Percentiles rank a stretch among this genome's conserved stretches.
phyloP scores from a whole-genome alignment of 1,284 basidiomycete species.

The Fomitiporia mediterranea region DNA sequence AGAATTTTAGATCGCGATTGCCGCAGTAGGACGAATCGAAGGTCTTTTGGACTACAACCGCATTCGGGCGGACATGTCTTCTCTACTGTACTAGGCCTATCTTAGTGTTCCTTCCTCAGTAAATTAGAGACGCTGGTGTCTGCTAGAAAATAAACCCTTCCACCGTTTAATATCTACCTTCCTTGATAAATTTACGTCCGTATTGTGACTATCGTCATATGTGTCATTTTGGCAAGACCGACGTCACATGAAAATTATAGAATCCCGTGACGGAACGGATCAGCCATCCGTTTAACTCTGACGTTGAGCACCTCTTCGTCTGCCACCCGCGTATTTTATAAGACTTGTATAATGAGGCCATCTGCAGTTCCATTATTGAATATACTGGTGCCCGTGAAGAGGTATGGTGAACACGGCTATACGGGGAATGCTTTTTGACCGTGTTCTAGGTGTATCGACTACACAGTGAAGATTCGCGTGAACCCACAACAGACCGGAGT shows the following conservation, averaged over 20 bases:
- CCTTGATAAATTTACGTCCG: no score
- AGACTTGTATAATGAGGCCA: constrained; percentile 63
- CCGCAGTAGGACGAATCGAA: constrained; percentile 82
- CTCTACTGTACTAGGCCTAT: constrained; percentile 57
- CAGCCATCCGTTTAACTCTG: no score
- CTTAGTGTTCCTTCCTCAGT: neutral
- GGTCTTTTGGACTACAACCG: constrained; percentile 86
- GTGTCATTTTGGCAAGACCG: neutral
- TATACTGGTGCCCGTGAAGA: constrained; percentile 89
- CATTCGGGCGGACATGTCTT: constrained; percentile 77
- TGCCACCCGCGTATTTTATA: no score
- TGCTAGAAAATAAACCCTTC: neutral
- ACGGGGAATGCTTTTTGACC: neutral
- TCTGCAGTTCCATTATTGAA: constrained; percentile 70
- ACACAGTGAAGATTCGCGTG: constrained; percentile 92
- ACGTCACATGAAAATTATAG: neutral
- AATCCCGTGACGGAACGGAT: no score
- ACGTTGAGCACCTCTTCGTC: no score
- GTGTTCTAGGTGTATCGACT: constrained; percentile 62
- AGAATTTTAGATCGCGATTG: constrained; percentile 63
- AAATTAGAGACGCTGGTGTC: constrained; percentile 1
- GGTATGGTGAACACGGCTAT: constrained; percentile 46
- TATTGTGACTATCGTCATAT: neutral
- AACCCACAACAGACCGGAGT: constrained; percentile 89
- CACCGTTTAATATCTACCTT: no score